A percentile compares a stretch with the other conserved stretches of the same genome.
Evolutionary conservation across 2,329 filamentous ascomycete genomes (phyloP).

Genomic region (Arthroderma sp.): DNA sequence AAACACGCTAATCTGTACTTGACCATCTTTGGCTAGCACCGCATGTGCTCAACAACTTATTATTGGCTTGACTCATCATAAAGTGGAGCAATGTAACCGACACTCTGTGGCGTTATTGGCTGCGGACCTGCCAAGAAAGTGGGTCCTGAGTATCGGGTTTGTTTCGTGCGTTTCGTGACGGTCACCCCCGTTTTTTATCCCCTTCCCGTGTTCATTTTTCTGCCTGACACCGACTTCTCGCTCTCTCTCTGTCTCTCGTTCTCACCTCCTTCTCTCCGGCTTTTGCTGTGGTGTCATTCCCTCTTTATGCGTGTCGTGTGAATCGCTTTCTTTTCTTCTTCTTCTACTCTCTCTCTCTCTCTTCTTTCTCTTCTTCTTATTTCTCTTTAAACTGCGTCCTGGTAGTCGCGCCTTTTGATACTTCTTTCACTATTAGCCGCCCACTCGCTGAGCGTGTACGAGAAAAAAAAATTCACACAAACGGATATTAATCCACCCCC

Average conservation of each 20-base stretch:
- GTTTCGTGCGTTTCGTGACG: no score
- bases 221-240: constrained; percentile 14
- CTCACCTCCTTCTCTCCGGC: constrained; percentile 6
- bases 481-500: no score
- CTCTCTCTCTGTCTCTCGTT: constrained; percentile 11
- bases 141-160: neutral
- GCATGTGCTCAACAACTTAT: no score
- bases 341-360: constrained; percentile 7
- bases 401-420: constrained; percentile 26
- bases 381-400: constrained; percentile 19
- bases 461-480: no score
- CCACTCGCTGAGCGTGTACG: no score
- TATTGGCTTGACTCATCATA: no score
- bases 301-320: no score
- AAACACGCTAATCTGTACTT: no score
- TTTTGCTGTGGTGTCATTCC: constrained; percentile 4
- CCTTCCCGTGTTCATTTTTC: constrained; percentile 9
- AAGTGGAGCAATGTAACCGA: no score
- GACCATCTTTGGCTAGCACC: no score
- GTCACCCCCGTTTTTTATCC: neutral
- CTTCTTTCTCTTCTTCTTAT: constrained; percentile 7
- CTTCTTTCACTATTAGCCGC: no score
- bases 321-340: constrained; percentile 9
- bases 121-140: constrained; percentile 4
- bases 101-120: neutral